Evolutionary conservation across 2,329 filamentous ascomycete genomes (phyloP).

Genomic region (Aspergillus fischeri): DNA sequence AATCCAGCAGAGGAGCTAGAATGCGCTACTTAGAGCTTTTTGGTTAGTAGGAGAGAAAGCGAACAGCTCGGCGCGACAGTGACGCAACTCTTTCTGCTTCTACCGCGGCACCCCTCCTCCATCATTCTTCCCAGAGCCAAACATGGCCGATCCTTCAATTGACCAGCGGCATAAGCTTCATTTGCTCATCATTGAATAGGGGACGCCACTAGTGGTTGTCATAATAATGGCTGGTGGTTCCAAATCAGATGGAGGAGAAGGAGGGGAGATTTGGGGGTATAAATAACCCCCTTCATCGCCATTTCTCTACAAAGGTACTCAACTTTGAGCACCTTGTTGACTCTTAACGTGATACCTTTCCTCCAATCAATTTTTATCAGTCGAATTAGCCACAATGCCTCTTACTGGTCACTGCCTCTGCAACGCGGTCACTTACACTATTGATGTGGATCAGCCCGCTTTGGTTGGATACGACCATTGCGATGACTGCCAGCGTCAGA

Average conservation of each 20-base stretch:
- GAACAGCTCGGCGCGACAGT: not conserved
- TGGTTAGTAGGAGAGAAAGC: not conserved
- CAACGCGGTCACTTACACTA: slow-evolving; percentile 67
- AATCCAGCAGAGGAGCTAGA: not conserved
- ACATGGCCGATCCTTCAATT: not conserved
- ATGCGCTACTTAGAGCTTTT: not conserved
- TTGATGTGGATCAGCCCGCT: slow-evolving; percentile 41
- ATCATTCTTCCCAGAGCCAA: not conserved
- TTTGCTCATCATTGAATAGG: not conserved
- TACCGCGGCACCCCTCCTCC: not conserved
- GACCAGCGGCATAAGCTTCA: not conserved
- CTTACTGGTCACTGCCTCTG: slow-evolving; percentile 68
- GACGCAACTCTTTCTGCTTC: not conserved
- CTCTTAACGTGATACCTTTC: slow-evolving; percentile 30
- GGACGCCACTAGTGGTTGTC: not conserved
- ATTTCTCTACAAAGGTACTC: slow-evolving; percentile 56
- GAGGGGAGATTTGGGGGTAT: not conserved
- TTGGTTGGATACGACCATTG: slow-evolving; percentile 64
- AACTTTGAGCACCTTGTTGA: not conserved
- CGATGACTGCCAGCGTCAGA: slow-evolving; percentile 69
- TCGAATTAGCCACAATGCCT: slow-evolving; percentile 50
- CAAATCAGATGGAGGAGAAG: not conserved
- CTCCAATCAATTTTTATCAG: slow-evolving; percentile 38
- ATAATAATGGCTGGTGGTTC: not conserved
- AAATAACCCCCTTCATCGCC: slow-evolving; percentile 56